Evolutionary conservation across 768 basidiomycete species (phyloP).

Genomic region (Terana coerulea): DNA sequence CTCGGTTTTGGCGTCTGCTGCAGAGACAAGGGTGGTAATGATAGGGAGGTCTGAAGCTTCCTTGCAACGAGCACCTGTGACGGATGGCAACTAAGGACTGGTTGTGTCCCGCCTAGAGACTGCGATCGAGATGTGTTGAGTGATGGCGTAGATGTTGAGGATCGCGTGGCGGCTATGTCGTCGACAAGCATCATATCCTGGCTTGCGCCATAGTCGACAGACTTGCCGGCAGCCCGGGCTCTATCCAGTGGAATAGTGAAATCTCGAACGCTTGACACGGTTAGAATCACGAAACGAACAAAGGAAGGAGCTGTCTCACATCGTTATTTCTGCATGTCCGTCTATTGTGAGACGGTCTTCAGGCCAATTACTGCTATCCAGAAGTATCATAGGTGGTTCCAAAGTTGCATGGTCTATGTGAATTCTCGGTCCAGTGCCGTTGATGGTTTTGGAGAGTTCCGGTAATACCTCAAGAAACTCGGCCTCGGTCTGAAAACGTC

Average conservation of each 20-base stretch:
- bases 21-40: neutral
- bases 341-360: slow-evolving; percentile 14
- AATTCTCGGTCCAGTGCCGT: slow-evolving; percentile 7
- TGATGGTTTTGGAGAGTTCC: slow-evolving; percentile 7
- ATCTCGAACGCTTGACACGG: slow-evolving; percentile 2
- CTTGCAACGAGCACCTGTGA: neutral
- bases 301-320: slow-evolving; percentile 12
- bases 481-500: slow-evolving; percentile 13
- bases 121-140: neutral
- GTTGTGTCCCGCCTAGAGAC: neutral
- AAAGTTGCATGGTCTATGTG: slow-evolving; percentile 6
- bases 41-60: neutral
- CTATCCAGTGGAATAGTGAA: neutral
- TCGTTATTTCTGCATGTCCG: slow-evolving; percentile 11
- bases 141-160: neutral
- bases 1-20: neutral
- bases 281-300: neutral
- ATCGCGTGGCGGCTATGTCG: neutral
- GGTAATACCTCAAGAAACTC: slow-evolving; percentile 19
- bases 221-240: neutral
- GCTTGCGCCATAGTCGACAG: slow-evolving; percentile 4
- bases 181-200: slow-evolving; percentile 8
- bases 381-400: slow-evolving; percentile 17
- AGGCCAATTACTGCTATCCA: slow-evolving; percentile 15
- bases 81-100: neutral